phyloP scores from a whole-genome alignment of 441 rosid species.

The Jatropha multifida region DNA sequence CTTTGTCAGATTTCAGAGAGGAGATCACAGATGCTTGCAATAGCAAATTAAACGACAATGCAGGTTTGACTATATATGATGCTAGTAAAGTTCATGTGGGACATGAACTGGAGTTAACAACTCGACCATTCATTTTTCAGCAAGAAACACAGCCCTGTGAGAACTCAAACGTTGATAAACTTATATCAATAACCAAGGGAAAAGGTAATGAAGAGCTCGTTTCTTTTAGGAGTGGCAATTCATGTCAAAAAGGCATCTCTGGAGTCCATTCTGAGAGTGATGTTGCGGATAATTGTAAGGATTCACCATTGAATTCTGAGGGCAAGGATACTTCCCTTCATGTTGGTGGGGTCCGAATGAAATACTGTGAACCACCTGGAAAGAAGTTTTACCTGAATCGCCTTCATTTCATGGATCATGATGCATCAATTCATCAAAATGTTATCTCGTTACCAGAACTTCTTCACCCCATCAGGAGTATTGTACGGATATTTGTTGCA shows the following conservation, averaged over 20 bases:
- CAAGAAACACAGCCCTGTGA: conserved; percentile 25
- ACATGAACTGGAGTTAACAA: conserved; percentile 29
- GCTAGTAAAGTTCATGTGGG: conserved; percentile 14
- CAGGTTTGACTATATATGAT: neutral
- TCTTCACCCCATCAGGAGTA: conserved; percentile 66
- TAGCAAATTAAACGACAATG: neutral
- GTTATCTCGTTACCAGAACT: conserved; percentile 76
- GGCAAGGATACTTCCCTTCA: conserved; percentile 23
- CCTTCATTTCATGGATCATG: conserved; percentile 50
- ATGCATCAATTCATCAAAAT: conserved; percentile 35
- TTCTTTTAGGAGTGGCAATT: conserved; percentile 20
- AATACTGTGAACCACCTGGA: conserved; percentile 41
- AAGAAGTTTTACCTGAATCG: conserved; percentile 78
- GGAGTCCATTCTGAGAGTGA: conserved; percentile 23
- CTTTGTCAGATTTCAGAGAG: conserved; percentile 32
- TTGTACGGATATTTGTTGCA: conserved; percentile 69
- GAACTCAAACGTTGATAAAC: conserved; percentile 16
- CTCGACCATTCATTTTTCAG: conserved; percentile 20
- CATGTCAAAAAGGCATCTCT: conserved; percentile 20
- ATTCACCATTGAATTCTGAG: conserved; percentile 14
- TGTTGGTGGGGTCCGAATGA: conserved; percentile 24
- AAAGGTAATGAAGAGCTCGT: neutral
- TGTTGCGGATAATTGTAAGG: conserved; percentile 10
- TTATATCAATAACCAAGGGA: neutral
- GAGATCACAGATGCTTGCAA: conserved; percentile 25